Base-by-base conservation (phyloP, 2,329 filamentous ascomycete species). In the Neofusicoccum kwambonambiense region DNA sequence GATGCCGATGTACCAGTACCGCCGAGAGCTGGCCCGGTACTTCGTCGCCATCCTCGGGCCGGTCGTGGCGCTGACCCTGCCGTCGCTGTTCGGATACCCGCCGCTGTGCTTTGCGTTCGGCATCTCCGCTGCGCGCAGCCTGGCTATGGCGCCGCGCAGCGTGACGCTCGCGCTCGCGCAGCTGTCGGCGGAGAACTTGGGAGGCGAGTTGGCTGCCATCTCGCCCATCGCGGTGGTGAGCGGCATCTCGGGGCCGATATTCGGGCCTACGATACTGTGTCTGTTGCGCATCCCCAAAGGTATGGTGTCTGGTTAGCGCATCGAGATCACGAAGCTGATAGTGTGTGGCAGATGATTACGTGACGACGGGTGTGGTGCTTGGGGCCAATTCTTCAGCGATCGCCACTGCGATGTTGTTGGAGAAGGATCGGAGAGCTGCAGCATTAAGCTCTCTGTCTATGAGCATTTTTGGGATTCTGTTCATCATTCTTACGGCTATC, bases 311-410 rank as follows among this genome's bases (percentile, higher is more conserved):
- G 22, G 22, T 22, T 22, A 2, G 22, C 3, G 22, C 22, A 22
- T 22, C 2, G 22, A 3, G 22, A 22, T 22, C 22, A 22, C 22
- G 22, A 56, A 7, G 3, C 9, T 17, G 31, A 39, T 5, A 3
- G 11, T 31, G 17, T 58, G 39, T 31, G 15, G 19, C 54, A 83
- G 86, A 88, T 69, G 86, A 88, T 72, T 89, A 88, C 66, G 85
- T 88, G 39, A 87, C 85, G 1, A 77, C 85, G n/a, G 86, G 86
- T 9, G 84, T 89, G 3, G 85, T 85, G 1, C 72, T 88, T n/a
- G 86, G 86, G 3, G 83, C 83, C 1, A 88, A 87, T 31, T 86
- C 84, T 0, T 85, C 83, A 3, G 86, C 86, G 5, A 84, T 88
- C 44, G 85, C 81, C 1, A 88, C 86, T 3, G 85, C 86, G 0